These are phyloP conservation scores for Macrocybe gigantea DNA, from an alignment of 768 basidiomycete species.

Conservation along the genomic window DNA sequence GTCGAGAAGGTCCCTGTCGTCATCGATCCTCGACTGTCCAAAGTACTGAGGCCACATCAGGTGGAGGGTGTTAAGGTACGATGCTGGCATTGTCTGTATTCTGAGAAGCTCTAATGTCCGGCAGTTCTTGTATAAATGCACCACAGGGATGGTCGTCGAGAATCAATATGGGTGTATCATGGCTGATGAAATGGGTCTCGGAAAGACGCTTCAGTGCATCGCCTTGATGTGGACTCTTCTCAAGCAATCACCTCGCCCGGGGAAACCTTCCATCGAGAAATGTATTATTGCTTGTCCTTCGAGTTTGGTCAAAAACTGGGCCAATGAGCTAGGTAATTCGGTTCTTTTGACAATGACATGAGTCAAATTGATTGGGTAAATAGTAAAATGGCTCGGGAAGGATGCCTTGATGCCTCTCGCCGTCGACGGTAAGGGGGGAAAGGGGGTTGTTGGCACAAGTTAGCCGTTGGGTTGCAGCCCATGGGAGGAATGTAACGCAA, in stretches of 20 bases:
- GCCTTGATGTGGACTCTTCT: conserved; percentile 91
- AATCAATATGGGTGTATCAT: conserved; percentile 96
- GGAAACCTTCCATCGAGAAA: conserved; percentile 89
- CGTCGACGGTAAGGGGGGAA: conserved; percentile 89
- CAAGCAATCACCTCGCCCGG: conserved; percentile 88
- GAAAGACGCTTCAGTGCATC: conserved; percentile 96
- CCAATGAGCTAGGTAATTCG: conserved; percentile 83
- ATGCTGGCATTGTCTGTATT: conserved; percentile 1
- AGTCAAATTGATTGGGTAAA: neutral
- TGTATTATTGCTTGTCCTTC: conserved; percentile 97
- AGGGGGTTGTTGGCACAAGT: conserved; percentile 76
- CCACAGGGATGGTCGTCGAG: conserved; percentile 88
- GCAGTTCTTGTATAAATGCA: conserved; percentile 93
- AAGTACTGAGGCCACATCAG: conserved; percentile 94
- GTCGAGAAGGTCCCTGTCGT: conserved; percentile 89
- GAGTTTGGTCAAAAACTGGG: conserved; percentile 97
- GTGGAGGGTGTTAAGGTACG: conserved; percentile 94
- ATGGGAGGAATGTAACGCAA: conserved; percentile 84
- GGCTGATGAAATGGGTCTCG: conserved; percentile 99
- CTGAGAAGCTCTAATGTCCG: conserved; percentile 1
- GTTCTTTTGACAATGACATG: neutral
- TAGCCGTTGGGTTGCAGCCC: conserved; percentile 83
- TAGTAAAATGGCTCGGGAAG: conserved; percentile 95
- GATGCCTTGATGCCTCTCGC: conserved; percentile 78
- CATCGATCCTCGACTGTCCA: conserved; percentile 83